phyloP scores from a whole-genome alignment of 208 protist genomes.

The Leishmania braziliensis region DNA sequence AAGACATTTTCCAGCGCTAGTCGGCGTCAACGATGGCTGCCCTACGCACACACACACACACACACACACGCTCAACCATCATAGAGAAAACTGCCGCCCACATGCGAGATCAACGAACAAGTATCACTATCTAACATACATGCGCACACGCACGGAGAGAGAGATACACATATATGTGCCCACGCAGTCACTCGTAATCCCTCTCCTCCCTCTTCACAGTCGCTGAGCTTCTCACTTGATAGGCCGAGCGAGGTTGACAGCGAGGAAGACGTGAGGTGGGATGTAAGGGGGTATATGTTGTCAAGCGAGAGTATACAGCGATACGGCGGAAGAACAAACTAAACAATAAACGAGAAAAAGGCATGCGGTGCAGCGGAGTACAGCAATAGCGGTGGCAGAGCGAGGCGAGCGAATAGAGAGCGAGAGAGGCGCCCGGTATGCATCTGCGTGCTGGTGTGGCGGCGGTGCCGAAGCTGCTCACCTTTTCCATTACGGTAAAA shows the following conservation, averaged over 20 bases:
- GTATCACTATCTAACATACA: neutral
- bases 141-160: neutral
- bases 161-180: neutral
- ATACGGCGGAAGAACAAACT: neutral
- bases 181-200: neutral
- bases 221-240: neutral
- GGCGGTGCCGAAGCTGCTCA: neutral
- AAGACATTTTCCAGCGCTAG: neutral
- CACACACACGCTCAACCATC: neutral
- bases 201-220: neutral
- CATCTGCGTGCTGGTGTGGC: neutral
- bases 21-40: neutral
- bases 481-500: neutral
- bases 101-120: neutral
- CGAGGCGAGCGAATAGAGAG: too few species aligned
- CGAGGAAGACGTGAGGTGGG: neutral
- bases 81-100: neutral
- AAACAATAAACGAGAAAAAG: slow-evolving; percentile 17
- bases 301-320: neutral
- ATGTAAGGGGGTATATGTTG: neutral
- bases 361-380: neutral
- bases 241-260: neutral
- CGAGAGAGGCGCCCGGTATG: neutral
- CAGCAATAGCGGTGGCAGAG: neutral
- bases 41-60: neutral